Evolutionary conservation across 2,329 filamentous ascomycete species (phyloP).

Genomic region (Aureobasidium melanogenum): DNA sequence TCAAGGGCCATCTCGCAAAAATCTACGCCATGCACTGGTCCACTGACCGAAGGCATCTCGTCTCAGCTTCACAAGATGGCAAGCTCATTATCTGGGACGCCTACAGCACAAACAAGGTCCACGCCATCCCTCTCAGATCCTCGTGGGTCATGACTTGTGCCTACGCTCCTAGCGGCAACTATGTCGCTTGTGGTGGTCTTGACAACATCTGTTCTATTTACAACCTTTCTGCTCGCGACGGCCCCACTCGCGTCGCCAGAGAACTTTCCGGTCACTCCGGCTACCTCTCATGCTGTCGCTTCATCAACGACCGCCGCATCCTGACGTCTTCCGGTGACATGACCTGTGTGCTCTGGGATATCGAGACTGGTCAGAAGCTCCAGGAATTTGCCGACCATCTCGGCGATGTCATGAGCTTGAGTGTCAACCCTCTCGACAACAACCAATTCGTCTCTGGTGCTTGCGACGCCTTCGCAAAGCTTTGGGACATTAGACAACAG

Average conservation of each 20-base stretch:
- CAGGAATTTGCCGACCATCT: conserved; percentile 98
- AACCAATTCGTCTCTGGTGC: conserved; percentile 99
- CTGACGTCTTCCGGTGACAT: conserved; percentile 97
- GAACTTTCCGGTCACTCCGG: conserved; percentile 95
- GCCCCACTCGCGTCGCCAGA: conserved; percentile 90
- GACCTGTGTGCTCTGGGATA: conserved; percentile 99
- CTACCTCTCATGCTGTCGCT: conserved; percentile 95
- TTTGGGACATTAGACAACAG: conserved; percentile 97
- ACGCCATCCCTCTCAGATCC: conserved; percentile 91
- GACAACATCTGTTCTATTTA: conserved; percentile 99
- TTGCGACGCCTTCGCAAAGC: conserved; percentile 95
- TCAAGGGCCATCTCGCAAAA: conserved; percentile 97
- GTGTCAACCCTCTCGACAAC: conserved; percentile 97
- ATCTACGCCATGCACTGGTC: conserved; percentile 99
- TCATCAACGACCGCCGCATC: conserved; percentile 97
- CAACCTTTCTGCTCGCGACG: conserved; percentile 93
- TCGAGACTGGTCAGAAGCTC: conserved; percentile 93
- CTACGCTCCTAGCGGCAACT: conserved; percentile 96
- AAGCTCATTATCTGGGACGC: conserved; percentile 99
- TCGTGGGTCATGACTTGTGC: conserved; percentile 99
- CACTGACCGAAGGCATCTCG: conserved; percentile 90
- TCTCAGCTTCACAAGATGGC: conserved; percentile 96
- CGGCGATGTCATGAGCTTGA: conserved; percentile 99
- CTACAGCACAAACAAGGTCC: conserved; percentile 99
- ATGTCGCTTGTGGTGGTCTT: conserved; percentile 93